Conservation (phyloP, 2,329 filamentous ascomycete species). For the Purpureocillium lavendulum region DNA sequence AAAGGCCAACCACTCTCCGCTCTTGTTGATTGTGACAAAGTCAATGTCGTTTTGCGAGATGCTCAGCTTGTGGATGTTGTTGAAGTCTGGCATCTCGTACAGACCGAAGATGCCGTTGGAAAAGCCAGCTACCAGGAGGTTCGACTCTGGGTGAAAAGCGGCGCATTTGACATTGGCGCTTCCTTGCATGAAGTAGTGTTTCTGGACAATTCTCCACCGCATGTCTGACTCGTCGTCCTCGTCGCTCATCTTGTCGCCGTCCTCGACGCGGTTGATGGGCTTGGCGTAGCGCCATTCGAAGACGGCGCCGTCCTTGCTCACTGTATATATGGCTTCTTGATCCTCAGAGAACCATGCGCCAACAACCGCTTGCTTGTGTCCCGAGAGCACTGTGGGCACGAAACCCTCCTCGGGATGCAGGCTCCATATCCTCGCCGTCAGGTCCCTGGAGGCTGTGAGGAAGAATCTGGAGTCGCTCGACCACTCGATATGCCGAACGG, state of each 20-base stretch:
- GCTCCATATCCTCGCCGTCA: conserved; percentile 94
- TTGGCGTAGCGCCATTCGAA: conserved; percentile 85
- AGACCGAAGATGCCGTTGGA: conserved; percentile 90
- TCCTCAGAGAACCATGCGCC: conserved; percentile 96
- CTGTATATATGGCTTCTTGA: conserved; percentile 92
- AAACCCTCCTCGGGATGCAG: conserved; percentile 81
- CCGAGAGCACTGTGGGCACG: conserved; percentile 78
- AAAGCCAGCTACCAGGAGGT: conserved; percentile 93
- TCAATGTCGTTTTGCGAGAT: conserved; percentile 97
- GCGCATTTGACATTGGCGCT: conserved; percentile 81
- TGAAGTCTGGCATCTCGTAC: conserved; percentile 94
- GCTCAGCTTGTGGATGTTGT: conserved; percentile 83
- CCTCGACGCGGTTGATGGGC: conserved; percentile 44
- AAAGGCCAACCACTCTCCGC: conserved; percentile 94
- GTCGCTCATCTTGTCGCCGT: conserved; percentile 51
- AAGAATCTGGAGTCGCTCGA: conserved; percentile 95
- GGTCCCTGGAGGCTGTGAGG: conserved; percentile 80
- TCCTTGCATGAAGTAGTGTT: conserved; percentile 90
- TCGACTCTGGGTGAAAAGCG: conserved; percentile 78
- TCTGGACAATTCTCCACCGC: conserved; percentile 85
- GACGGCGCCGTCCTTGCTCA: conserved; percentile 94
- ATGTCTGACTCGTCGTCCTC: conserved; percentile 56
- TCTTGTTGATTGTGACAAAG: conserved; percentile 86
- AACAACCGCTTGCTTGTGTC: conserved; percentile 82
- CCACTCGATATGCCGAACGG: conserved; percentile 83